phyloP scores from a whole-genome alignment of 805 yeast genomes.

The Metschnikowia orientalis region DNA sequence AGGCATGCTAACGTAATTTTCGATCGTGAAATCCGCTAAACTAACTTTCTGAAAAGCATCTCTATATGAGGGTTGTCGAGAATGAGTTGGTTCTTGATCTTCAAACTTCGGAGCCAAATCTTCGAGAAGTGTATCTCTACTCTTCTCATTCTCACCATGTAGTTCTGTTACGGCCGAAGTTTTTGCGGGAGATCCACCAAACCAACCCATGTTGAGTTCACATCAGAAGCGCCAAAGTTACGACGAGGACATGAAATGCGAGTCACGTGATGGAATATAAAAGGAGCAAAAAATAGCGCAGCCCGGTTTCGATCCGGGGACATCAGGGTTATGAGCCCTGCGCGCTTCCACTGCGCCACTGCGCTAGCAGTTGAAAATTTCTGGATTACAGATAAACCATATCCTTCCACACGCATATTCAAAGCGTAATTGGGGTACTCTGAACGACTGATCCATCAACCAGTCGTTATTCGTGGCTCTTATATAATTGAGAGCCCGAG shows the following conservation, averaged over 20 bases:
- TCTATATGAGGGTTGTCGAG: slow-evolving; percentile 17
- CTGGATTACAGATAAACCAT: background rate
- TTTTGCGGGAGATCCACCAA: slow-evolving; percentile 35
- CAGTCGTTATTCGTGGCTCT: too few relatives aligned
- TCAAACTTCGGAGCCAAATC: slow-evolving; percentile 52
- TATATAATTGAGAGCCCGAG: too few relatives aligned
- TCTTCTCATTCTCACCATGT: slow-evolving; percentile 12
- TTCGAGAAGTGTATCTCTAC: slow-evolving; percentile 37
- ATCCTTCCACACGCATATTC: too few relatives aligned
- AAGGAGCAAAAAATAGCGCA: slow-evolving; percentile 59
- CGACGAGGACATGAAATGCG: background rate
- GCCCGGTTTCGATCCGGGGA: slow-evolving; percentile 96
- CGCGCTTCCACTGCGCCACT: slow-evolving; percentile 99
- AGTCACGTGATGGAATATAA: slow-evolving; percentile 6
- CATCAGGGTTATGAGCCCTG: slow-evolving; percentile 99
- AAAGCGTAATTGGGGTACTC: too few relatives aligned
- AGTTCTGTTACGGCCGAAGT: slow-evolving; percentile 33
- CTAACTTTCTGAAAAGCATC: slow-evolving; percentile 44
- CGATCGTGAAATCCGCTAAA: slow-evolving; percentile 48
- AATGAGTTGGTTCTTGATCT: slow-evolving; percentile 24
- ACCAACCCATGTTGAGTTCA: slow-evolving; percentile 39
- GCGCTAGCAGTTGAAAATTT: slow-evolving; percentile 47
- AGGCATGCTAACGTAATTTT: slow-evolving; percentile 55
- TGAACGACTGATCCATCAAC: too few relatives aligned
- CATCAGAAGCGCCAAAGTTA: background rate